A percentile compares a stretch with the other conserved stretches of the same genome.
Conservation (phyloP, 1,139 yeast genomes). For the Yamadazyma buinensis region DNA sequence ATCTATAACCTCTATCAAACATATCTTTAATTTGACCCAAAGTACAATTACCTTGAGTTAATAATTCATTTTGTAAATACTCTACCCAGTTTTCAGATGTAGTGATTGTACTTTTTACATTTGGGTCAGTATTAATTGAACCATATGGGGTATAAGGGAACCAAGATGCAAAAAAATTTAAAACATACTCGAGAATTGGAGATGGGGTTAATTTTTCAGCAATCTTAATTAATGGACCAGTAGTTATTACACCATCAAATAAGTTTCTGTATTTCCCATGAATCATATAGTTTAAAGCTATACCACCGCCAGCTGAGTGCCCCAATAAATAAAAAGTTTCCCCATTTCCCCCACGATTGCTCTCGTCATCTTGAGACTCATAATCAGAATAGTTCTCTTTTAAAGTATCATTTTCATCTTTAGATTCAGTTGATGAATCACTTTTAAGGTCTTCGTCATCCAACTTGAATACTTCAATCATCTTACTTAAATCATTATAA, state of each 20-base stretch:
- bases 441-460: not conserved
- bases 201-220: constrained; percentile 14
- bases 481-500: constrained; percentile 17
- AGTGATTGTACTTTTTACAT: constrained; percentile 15
- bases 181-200: constrained; percentile 9
- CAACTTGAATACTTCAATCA: constrained; percentile 14
- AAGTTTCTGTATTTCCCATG: constrained; percentile 15
- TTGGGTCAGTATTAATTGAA: constrained; percentile 10
- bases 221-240: constrained; percentile 17
- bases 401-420: not conserved
- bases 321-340: constrained; percentile 14
- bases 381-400: not conserved
- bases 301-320: constrained; percentile 23
- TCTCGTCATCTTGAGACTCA: constrained; percentile 10
- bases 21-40: constrained; percentile 17
- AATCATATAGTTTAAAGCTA: constrained; percentile 17
- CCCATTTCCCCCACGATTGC: not conserved
- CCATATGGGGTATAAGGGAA: constrained; percentile 14
- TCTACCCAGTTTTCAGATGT: constrained; percentile 16
- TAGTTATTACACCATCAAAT: constrained; percentile 14
- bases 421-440: too few relatives aligned
- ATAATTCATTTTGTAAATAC: constrained; percentile 15
- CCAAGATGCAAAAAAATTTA: constrained; percentile 12
- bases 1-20: constrained; percentile 16
- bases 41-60: constrained; percentile 18